Conservation (phyloP, 192 early-diverging fungal genomes). For the Dissophora ornata region DNA sequence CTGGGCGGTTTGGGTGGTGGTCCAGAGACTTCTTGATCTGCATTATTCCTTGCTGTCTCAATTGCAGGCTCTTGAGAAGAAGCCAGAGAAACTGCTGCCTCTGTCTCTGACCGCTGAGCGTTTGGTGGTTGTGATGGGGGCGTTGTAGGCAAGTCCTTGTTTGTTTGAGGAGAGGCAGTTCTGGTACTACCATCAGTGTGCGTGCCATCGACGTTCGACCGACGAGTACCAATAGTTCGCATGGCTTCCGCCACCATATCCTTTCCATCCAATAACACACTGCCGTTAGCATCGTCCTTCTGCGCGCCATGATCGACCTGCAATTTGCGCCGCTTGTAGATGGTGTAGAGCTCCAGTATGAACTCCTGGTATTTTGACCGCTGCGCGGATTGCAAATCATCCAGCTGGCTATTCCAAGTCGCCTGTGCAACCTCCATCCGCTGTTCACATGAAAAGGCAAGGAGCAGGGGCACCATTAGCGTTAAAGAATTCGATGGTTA, state of each 20-base stretch:
- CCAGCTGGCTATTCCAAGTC: conserved; percentile 62
- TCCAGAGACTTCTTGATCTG: neutral
- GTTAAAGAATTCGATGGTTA: no score
- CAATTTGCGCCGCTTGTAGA: conserved; percentile 54
- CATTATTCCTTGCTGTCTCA: neutral
- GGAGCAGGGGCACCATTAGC: neutral
- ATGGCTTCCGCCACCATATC: conserved; percentile 63
- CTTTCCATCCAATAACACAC: conserved; percentile 57
- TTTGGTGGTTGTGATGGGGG: conserved; percentile 1
- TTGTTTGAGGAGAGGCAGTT: neutral
- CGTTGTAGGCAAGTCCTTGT: conserved; percentile 5
- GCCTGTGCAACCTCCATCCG: conserved; percentile 63
- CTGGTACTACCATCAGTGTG: neutral
- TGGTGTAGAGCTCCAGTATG: conserved; percentile 63
- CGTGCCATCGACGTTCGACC: conserved; percentile 20
- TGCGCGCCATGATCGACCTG: conserved; percentile 5
- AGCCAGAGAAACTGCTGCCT: neutral
- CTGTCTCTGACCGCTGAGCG: neutral
- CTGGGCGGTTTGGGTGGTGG: conserved; percentile 10
- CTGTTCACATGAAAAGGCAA: no score
- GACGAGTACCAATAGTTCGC: conserved; percentile 36
- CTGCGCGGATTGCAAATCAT: conserved; percentile 60
- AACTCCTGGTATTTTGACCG: conserved; percentile 67
- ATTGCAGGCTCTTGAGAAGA: conserved; percentile 1
- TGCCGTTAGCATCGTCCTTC: neutral